A percentile compares a stretch with the other conserved stretches of the same genome.
Conservation (phyloP, 345 rosid genomes). For the Ricinus communis region DNA sequence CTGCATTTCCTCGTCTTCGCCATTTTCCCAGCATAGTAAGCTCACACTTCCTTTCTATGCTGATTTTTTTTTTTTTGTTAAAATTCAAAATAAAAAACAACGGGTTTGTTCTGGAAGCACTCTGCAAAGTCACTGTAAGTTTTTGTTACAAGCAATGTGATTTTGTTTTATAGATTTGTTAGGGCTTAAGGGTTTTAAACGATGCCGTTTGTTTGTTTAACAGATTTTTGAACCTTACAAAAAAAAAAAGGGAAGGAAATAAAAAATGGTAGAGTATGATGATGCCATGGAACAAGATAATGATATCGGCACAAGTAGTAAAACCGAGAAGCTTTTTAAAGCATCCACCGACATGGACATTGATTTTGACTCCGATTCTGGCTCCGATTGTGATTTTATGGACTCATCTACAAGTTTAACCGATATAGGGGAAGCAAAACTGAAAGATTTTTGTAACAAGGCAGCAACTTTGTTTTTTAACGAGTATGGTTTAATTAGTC, state of each 20-base stretch:
- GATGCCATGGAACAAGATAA: conserved; percentile 9
- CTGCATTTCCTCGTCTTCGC: no score
- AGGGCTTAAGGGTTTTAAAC: not conserved
- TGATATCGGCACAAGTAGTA: conserved; percentile 22
- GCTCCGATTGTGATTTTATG: conserved; percentile 14
- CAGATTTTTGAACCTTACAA: no score
- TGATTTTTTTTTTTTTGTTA: no score
- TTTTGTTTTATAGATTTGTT: not conserved
- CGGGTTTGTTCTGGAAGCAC: no score
- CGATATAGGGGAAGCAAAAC: conserved; percentile 49
- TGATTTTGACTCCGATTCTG: conserved; percentile 18
- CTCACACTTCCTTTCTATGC: no score
- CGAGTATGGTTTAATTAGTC: conserved; percentile 74
- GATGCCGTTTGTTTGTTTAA: not conserved
- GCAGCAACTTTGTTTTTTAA: conserved; percentile 61
- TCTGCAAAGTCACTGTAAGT: not conserved
- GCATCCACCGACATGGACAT: conserved; percentile 16
- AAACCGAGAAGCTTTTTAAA: conserved; percentile 18
- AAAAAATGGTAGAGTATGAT: not conserved
- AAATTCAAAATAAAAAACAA: no score
- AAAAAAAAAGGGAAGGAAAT: no score
- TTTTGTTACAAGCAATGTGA: not conserved
- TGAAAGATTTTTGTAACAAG: conserved; percentile 58
- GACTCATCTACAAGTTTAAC: conserved; percentile 21
- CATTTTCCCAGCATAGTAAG: no score